Evolutionary conservation across 768 basidiomycete genomes (phyloP).

Genomic region (Tylopilus vinaceipallidus): DNA sequence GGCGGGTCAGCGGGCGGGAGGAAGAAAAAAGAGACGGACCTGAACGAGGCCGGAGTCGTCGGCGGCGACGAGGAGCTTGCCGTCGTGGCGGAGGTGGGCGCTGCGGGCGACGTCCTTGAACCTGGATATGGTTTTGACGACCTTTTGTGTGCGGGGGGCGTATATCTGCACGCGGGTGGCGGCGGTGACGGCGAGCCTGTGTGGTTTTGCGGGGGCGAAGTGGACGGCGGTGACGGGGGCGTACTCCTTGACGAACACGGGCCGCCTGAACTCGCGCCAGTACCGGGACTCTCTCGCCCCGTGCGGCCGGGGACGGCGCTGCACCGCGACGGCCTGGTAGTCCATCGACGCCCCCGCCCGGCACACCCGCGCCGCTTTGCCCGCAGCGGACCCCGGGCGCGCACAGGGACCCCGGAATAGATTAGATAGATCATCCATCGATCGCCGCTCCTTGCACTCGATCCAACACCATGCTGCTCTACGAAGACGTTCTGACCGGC

Average conservation of each 20-base stretch:
- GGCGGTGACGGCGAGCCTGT: constrained; percentile 94
- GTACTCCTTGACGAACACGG: constrained; percentile 96
- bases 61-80: constrained; percentile 92
- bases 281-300: constrained; percentile 69
- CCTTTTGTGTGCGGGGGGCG: constrained; percentile 92
- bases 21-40: constrained; percentile 28
- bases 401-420: constrained; percentile 6
- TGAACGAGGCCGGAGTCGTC: constrained; percentile 92
- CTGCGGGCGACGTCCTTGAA: constrained; percentile 96
- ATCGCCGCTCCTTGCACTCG: not conserved
- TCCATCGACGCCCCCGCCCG: constrained; percentile 66
- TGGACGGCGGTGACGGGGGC: constrained; percentile 94
- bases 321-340: constrained; percentile 74
- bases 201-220: constrained; percentile 84
- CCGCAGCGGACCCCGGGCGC: constrained; percentile 15
- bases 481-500: constrained; percentile 63
- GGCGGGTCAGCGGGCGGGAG: constrained; percentile 3
- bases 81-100: constrained; percentile 86
- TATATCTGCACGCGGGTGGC: constrained; percentile 94
- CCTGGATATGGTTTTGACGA: constrained; percentile 92
- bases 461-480: constrained; percentile 63
- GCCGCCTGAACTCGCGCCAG: constrained; percentile 86
- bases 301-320: constrained; percentile 54
- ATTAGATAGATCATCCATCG: constrained; percentile 24
- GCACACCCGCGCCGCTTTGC: too few relatives aligned